Evolutionary conservation across 441 rosid genomes (phyloP).

Genomic region (Omphalea diandra): DNA sequence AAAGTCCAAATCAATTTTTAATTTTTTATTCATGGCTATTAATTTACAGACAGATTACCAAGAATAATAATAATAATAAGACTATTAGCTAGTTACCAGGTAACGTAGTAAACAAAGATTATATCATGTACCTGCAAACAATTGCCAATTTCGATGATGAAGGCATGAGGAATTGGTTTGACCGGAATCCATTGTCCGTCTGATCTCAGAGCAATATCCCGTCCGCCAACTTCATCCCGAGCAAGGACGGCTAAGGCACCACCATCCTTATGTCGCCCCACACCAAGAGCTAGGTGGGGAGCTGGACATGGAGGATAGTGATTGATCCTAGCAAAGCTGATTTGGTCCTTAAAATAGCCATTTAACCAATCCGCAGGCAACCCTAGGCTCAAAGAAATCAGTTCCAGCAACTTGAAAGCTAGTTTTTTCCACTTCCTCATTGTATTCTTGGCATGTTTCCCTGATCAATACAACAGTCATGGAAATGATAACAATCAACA

Average conservation of each 20-base stretch:
- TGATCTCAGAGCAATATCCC: constrained; percentile 58
- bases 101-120: too few relatives aligned
- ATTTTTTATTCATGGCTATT: too few relatives aligned
- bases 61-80: too few relatives aligned
- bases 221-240: constrained; percentile 81
- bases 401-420: constrained; percentile 50
- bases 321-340: constrained; percentile 56
- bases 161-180: constrained; percentile 56
- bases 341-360: constrained; percentile 61
- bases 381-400: constrained; percentile 63
- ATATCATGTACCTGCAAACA: constrained; percentile 59
- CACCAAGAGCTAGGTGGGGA: constrained; percentile 81
- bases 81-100: too few relatives aligned
- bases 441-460: constrained; percentile 56
- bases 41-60: too few relatives aligned
- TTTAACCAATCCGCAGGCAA: constrained; percentile 43
- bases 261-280: constrained; percentile 72
- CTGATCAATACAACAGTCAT: constrained; percentile 29
- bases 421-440: constrained; percentile 53
- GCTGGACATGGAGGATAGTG: constrained; percentile 80
- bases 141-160: constrained; percentile 69
- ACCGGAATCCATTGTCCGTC: constrained; percentile 76
- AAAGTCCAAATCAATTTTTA: too few relatives aligned
- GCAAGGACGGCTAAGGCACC: constrained; percentile 65
- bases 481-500: too few relatives aligned